Base-by-base conservation (phyloP, 768 basidiomycete species). In the Amanita fuliginea region DNA sequence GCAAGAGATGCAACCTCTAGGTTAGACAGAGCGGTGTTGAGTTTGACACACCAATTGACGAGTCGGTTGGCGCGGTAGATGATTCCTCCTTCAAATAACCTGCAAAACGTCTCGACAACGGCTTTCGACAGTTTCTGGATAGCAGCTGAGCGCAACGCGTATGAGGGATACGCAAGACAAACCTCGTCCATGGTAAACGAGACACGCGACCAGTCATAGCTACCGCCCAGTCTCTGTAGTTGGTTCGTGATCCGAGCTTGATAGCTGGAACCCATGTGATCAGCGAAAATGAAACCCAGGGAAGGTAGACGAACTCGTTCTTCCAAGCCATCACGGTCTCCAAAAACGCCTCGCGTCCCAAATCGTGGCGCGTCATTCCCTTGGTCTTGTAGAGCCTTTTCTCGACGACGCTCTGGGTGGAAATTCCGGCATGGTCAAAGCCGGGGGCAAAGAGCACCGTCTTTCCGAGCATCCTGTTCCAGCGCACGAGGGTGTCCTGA, bases 371-470 rank as follows among this genome's bases (percentile, higher is more conserved):
- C 2, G 87, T 88, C 65, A 82, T 72, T 1, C 90, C 88, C 30
- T 83, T 74, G 1, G 77, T 64, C 67, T 95, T 99, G 70, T 78
- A 86, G 30, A 98, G 60, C 14, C 93, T 77, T 64, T 91, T 92
- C 64, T 98, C 96, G 1, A 98, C 95, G 13, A 99, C 95, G 40
- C 89, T 89, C 66, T 99, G 96, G 0, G 96, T 98, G 0, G 94
- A 94, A 53, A 99, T 98, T 51, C 95, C 94, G 0, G 96, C 96
- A 59, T 99, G 96, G 65, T 99, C 96, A 60, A 94, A 99, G 13
- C 96, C 96, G 0, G 96, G 96, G 2, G 83, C 78, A 60, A 86
- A 98, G 0, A 98, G 71, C 0, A 87, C 85, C 8, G 89, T 90
- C 67, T 83, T 88, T 1, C 95, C 95, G 35, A 86, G 69, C 96